Base-by-base conservation (phyloP, 495 filamentous ascomycete species). In the Lasiosphaeria miniovina region DNA sequence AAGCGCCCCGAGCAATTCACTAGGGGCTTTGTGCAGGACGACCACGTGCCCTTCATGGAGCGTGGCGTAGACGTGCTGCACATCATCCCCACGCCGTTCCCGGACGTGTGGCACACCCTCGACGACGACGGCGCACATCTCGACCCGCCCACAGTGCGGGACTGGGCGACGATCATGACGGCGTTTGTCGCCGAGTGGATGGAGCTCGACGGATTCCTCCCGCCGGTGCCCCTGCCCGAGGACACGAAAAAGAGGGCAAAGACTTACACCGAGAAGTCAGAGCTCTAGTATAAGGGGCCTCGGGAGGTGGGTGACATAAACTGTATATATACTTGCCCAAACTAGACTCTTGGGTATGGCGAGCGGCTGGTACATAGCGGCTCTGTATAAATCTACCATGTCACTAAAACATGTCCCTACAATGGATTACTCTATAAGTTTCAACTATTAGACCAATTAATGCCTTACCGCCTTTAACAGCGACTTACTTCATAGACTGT, bases 171-270 rank as follows among this genome's bases (percentile, higher is more conserved):
- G 62, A 83, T 98, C 15, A 71, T 90, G 35, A 87, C 88, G 6
- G 91, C 86, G 4, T 98, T 98, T 80, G 83, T 88, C 46, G 89
- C 87, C 0, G 94, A 96, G 72, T 98, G 91, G 91, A 85, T 98
- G 86, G 94, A 95, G 58, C 68, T 96, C 61, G 91, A 94, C 59
- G 88, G 86, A 3, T 86, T 81, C 52, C 75, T 93, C 36, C 66
- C 68, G 31, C 46, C 54, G 45, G 38, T 9, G 46, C 24, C 9
- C 3, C 12, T 52, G 36, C 36, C 6, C 8, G 5, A 17, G 36
- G 53, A 9, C 32, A 36, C 50, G 31, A 24, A 34, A 0, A 46
- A 36, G 24, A 12, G 17, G 4, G 52, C 43, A 36, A 38, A 51
- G 24, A 53, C 14, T 15, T 33, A 59, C 24, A 34, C 24, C 6